Conservation (phyloP, 176 grass and related monocot genomes). For the Saccharum officinarum region DNA sequence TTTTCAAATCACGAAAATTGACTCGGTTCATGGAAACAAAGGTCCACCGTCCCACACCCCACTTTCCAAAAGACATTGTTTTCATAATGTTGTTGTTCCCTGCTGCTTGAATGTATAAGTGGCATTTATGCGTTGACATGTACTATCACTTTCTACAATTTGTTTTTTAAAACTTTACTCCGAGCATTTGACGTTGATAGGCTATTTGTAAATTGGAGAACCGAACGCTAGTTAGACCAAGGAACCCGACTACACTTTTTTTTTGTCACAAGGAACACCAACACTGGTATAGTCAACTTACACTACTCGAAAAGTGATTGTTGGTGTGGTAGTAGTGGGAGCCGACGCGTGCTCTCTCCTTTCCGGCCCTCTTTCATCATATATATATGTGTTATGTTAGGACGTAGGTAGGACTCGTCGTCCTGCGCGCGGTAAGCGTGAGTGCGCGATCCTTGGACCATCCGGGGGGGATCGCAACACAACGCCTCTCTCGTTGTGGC, state of each 20-base stretch:
- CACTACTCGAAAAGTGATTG: not conserved
- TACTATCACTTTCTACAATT: not conserved
- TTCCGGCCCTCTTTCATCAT: not conserved
- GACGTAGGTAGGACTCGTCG: not conserved
- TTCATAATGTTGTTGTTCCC: too few species aligned
- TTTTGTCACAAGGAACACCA: not conserved
- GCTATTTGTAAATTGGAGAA: not conserved
- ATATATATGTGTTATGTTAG: not conserved
- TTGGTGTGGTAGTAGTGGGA: not conserved
- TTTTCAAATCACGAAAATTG: too few species aligned
- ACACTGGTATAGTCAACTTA: conserved; percentile 10
- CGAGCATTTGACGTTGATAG: not conserved
- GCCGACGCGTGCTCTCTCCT: not conserved
- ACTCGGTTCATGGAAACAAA: too few species aligned
- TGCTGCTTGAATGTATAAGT: not conserved
- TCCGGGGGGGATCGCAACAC: not conserved
- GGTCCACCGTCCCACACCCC: too few species aligned
- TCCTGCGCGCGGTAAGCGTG: not conserved
- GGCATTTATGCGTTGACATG: conserved; percentile 10
- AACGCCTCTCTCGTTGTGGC: not conserved
- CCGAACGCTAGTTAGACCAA: not conserved
- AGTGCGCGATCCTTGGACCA: conserved; percentile 12
- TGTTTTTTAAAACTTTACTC: not conserved
- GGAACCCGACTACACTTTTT: not conserved
- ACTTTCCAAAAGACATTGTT: too few species aligned